A percentile compares a stretch with the other conserved stretches of the same genome.
Conservation (phyloP, 495 filamentous ascomycete species). For the Hypomontagnella submonticulosa region DNA sequence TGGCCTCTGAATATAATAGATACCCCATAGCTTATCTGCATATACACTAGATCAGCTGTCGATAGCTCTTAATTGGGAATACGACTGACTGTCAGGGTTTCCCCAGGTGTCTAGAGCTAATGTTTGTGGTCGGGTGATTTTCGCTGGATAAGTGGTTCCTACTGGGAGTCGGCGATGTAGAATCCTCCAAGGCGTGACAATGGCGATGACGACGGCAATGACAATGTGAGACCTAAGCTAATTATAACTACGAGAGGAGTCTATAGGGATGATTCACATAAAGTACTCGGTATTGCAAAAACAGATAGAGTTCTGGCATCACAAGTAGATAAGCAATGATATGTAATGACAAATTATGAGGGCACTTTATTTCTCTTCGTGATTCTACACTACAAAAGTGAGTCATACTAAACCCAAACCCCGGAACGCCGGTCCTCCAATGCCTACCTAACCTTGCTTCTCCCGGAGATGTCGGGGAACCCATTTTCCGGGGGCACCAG, state of each 20-base stretch:
- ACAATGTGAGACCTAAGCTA: too few species aligned
- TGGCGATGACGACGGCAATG: too few species aligned
- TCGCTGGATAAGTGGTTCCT: too few species aligned
- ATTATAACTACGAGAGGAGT: too few species aligned
- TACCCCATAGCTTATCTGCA: slow-evolving; percentile 6
- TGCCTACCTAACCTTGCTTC: slow-evolving; percentile 47
- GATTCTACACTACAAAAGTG: slow-evolving; percentile 42
- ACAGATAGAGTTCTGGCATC: not conserved
- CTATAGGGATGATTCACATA: not conserved
- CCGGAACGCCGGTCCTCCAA: slow-evolving; percentile 47
- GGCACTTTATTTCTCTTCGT: slow-evolving; percentile 44
- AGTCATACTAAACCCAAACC: slow-evolving; percentile 46
- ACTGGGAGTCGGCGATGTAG: too few species aligned
- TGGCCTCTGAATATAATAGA: slow-evolving; percentile 4
- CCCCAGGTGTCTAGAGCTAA: too few species aligned
- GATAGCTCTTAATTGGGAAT: not conserved
- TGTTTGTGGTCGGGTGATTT: too few species aligned
- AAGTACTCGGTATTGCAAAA: not conserved
- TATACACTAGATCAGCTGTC: not conserved
- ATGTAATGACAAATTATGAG: slow-evolving; percentile 29
- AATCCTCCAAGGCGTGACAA: too few species aligned
- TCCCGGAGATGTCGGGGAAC: slow-evolving; percentile 52
- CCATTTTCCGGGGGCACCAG: slow-evolving; percentile 58
- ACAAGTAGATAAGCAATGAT: not conserved
- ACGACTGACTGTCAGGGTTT: too few species aligned